Evolutionary conservation across 202 grass and related monocot genomes (phyloP), one percentile per base, ranked within the genome.

Genomic region (Musa balbisiana): DNA sequence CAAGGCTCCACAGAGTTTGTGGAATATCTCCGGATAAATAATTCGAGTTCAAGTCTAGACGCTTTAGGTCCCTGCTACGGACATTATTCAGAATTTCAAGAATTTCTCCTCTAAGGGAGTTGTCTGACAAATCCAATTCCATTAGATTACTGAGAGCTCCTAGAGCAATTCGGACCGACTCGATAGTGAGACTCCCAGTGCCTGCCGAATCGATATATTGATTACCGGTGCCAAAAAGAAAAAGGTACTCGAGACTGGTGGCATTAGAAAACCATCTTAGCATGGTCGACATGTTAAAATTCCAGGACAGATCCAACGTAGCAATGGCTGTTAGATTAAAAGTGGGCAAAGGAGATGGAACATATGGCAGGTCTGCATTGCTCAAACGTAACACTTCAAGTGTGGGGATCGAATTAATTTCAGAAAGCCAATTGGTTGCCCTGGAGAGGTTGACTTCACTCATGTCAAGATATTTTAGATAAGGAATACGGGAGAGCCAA

Each of bases 391-490:
- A 33, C 16, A 54, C 51, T 64, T 25, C 16, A 10, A 67, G 33
- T 25, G 62, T 53, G 25, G 66, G 10, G 13, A 66, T 11, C 3
- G 20, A 66, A n/a, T 60, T 84, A 13, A 83, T 50, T 8, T 15
- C 12, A 5, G 14, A 23, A 3, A 66, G n/a, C 79, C 77, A 87
- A 72, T 52, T 55, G 6, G 25, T 49, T 4, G 71, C 67, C 0
- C 11, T 56, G 26, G 16, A 73, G 11, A 87, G 64, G 59, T 87
- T 16, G 2, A 78, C 85, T 0, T 1, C 0, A 10, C 81, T 58
- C 65, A 87, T 52, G 26, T 77, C 73, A 2, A 87, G 51, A 29
- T 83, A 49, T 52, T 74, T 64, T 43, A 87, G 64, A 12, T 67
- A 83, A 10, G 73, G 9, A 1, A 87, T 24, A 25, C 11, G 26